These are phyloP conservation scores for Ambrosia hybrid DNA, from an alignment of 140 eudicot species.

Conservation along the genomic window DNA sequence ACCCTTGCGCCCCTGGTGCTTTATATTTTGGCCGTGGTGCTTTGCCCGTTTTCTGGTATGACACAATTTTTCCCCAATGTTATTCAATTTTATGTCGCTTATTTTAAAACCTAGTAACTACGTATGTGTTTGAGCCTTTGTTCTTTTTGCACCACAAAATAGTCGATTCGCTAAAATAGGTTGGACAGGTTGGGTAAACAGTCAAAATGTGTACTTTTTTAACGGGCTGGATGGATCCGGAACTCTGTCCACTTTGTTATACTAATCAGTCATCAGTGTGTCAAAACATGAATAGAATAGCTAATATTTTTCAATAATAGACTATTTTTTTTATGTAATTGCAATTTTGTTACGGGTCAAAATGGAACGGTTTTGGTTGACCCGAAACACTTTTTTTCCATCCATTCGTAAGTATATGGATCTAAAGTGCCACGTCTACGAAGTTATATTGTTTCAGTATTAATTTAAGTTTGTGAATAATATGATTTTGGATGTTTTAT, in stretches of 20 bases:
- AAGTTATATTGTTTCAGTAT: too few species aligned
- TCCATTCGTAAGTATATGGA: too few species aligned
- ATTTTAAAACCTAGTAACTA: background rate
- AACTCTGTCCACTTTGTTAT: background rate
- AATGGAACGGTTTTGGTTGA: background rate
- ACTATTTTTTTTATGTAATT: background rate
- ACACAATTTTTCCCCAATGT: background rate
- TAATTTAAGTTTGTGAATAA: too few species aligned
- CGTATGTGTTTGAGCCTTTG: background rate
- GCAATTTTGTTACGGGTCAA: background rate
- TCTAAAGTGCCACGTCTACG: too few species aligned
- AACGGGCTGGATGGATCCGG: background rate
- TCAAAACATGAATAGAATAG: background rate
- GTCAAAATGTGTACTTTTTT: background rate
- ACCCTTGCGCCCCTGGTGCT: constrained; percentile 92
- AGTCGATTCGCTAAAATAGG: background rate
- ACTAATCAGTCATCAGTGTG: too few species aligned
- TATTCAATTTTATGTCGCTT: too few species aligned
- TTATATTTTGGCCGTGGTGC: constrained; percentile 95
- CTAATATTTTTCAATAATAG: too few species aligned
- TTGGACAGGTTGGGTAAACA: background rate
- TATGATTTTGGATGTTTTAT: background rate
- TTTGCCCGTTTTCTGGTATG: constrained; percentile 77
- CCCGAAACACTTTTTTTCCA: background rate
- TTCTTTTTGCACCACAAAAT: background rate